Base-by-base conservation (phyloP, 2,329 filamentous ascomycete species). In the Botrytis cinerea region DNA sequence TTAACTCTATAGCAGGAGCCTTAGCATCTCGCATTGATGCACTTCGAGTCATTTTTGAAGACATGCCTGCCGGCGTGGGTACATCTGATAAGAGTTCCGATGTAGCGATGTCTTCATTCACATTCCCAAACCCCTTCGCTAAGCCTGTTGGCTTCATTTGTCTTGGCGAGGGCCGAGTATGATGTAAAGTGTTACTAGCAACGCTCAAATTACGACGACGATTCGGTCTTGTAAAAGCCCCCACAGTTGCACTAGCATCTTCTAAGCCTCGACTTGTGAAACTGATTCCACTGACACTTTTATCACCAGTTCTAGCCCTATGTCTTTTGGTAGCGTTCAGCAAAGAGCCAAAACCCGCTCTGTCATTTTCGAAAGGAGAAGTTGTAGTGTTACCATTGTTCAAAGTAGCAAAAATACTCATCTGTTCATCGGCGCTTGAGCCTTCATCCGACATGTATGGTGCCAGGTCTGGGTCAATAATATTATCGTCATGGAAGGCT, bases 401-500 rank as follows among this genome's bases (percentile, higher is more conserved):
- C 84, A 92, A 87, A 10, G 89, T 90, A 2, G 92, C 91, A 82
- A 97, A 93, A 20, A 98, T 91, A 79, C 92, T 95, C 83, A 95
- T 91, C 78, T 97, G 93, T 77, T 99, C 95, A 78, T 97, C 95
- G 54, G 93, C 95, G 78, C 94, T 98, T 2, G 95, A 97, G 66
- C 93, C 94, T 78, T 93, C 91, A 81, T 99, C 96, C 10, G 96
- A 99, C 86, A 99, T 92, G 83, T 97, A 99, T 48, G 94, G 93
- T 8, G 95, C 95, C 71, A 99, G 85, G 79, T 99, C 96, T 1
- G 96, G 96, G 80, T 99, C 96, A 78, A 99, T 98, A 78, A 99
- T 97, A 80, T 96, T 98, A 84, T 99, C 96, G 80, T 96, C 94
- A 81, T 99, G 96, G 78, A 99, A 98, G n/a, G 94, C 94, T 25